Evolutionary conservation across 116 monocot species (phyloP).

Genomic region (Posidonia oceanica): DNA sequence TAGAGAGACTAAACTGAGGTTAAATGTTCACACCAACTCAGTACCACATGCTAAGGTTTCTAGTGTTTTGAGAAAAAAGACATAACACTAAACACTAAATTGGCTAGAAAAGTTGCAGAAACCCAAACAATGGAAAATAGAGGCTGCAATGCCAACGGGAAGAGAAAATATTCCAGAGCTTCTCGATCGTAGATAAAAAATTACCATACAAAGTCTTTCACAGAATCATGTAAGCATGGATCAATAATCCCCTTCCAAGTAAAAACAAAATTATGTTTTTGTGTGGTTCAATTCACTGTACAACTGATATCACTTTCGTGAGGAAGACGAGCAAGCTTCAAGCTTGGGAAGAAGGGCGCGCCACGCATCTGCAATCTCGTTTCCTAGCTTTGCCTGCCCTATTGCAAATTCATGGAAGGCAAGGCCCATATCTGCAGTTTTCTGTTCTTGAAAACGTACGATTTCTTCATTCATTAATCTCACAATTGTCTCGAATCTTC

Average conservation of each 20-base stretch:
- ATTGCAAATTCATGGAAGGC: constrained; percentile 89
- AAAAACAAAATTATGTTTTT: not conserved
- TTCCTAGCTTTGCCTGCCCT: constrained; percentile 88
- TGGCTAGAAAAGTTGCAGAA: too few relatives aligned
- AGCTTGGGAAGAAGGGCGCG: constrained; percentile 76
- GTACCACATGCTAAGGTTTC: too few relatives aligned
- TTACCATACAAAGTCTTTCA: too few relatives aligned
- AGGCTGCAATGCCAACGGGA: too few relatives aligned
- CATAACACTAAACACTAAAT: too few relatives aligned
- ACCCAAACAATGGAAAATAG: too few relatives aligned
- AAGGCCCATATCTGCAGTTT: constrained; percentile 77
- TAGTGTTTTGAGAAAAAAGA: too few relatives aligned
- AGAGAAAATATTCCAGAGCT: too few relatives aligned
- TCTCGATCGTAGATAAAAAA: too few relatives aligned
- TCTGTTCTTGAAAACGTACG: constrained; percentile 80
- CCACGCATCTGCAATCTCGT: constrained; percentile 83
- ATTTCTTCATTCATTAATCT: constrained; percentile 78
- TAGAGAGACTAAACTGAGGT: too few relatives aligned
- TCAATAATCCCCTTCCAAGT: not conserved
- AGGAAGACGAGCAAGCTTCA: constrained; percentile 44
- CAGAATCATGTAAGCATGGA: too few relatives aligned
- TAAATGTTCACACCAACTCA: too few relatives aligned
- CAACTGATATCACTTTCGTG: constrained; percentile 3
- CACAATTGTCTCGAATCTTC: constrained; percentile 64
- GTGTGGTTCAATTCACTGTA: not conserved